Conservation (phyloP, 257 asterid genomes). For the Rhazya stricta region DNA sequence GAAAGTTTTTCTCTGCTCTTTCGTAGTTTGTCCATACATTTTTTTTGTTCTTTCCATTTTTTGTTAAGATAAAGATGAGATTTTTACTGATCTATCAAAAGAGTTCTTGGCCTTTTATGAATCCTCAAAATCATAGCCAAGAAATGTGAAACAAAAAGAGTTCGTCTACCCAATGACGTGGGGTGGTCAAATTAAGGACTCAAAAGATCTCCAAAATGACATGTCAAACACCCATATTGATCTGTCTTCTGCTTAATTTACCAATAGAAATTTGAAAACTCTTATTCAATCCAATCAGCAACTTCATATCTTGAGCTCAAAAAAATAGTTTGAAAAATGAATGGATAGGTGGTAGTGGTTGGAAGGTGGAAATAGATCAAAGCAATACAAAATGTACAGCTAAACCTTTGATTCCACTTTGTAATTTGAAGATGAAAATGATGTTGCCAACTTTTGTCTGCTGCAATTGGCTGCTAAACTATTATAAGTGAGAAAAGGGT, state of each 20-base stretch:
- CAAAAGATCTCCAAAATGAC: background rate
- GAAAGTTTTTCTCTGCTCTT: too few species aligned
- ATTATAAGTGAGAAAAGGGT: background rate
- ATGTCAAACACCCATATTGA: background rate
- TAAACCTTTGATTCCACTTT: constrained; percentile 7
- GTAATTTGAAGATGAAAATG: background rate
- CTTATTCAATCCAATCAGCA: background rate
- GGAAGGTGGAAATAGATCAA: background rate
- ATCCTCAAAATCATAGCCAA: background rate
- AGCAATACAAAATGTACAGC: constrained; percentile 3
- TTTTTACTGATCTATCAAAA: background rate
- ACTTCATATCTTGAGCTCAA: background rate
- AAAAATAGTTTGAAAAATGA: background rate
- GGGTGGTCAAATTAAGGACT: background rate
- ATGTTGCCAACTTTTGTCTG: constrained; percentile 9
- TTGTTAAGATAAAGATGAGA: background rate
- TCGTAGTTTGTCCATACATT: too few species aligned
- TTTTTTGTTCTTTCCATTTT: too few species aligned
- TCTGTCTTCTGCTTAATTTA: background rate
- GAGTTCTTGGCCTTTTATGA: background rate
- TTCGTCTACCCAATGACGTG: background rate
- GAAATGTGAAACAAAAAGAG: background rate
- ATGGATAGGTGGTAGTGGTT: background rate
- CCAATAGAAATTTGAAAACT: background rate
- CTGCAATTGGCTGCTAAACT: background rate